Evolutionary conservation across 345 rosid genomes (phyloP).

Genomic region (Kernera saxatilis): DNA sequence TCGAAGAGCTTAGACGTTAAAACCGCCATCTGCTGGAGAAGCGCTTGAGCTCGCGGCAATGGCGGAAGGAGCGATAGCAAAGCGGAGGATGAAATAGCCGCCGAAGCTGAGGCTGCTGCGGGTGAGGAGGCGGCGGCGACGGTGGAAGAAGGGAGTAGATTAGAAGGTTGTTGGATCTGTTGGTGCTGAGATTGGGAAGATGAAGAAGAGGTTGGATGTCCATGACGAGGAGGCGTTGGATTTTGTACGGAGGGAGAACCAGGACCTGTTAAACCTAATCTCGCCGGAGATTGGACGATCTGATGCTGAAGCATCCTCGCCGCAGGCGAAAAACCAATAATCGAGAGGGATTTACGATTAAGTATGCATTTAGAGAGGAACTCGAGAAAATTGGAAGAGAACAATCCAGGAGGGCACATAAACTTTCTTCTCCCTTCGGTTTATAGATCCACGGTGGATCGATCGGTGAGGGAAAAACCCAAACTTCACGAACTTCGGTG

Average conservation of each 20-base stretch:
- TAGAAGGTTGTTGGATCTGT: slow-evolving; percentile 33
- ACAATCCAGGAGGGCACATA: neutral
- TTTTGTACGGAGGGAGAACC: slow-evolving; percentile 67
- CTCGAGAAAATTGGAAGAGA: neutral
- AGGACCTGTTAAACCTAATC: slow-evolving; percentile 75
- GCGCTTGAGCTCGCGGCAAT: slow-evolving; percentile 71
- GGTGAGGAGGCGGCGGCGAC: slow-evolving; percentile 16
- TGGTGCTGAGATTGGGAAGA: slow-evolving; percentile 32
- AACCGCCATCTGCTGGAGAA: slow-evolving; percentile 80
- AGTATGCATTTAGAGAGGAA: neutral
- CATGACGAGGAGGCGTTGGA: slow-evolving; percentile 56
- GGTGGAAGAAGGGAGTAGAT: slow-evolving; percentile 24
- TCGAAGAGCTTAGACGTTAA: slow-evolving; percentile 69
- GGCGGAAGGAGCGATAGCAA: slow-evolving; percentile 89
- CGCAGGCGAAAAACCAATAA: neutral
- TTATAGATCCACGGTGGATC: neutral
- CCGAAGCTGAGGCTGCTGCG: slow-evolving; percentile 11
- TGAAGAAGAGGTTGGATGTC: slow-evolving; percentile 39
- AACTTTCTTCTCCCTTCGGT: neutral
- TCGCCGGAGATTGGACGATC: slow-evolving; percentile 78
- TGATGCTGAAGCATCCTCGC: slow-evolving; percentile 78
- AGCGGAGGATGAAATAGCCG: slow-evolving; percentile 51
- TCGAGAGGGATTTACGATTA: neutral
- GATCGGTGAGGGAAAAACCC: neutral
- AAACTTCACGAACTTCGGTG: neutral